Evolutionary conservation across 1,139 yeast genomes (phyloP).

Genomic region (Saccharomyces hybrid): DNA sequence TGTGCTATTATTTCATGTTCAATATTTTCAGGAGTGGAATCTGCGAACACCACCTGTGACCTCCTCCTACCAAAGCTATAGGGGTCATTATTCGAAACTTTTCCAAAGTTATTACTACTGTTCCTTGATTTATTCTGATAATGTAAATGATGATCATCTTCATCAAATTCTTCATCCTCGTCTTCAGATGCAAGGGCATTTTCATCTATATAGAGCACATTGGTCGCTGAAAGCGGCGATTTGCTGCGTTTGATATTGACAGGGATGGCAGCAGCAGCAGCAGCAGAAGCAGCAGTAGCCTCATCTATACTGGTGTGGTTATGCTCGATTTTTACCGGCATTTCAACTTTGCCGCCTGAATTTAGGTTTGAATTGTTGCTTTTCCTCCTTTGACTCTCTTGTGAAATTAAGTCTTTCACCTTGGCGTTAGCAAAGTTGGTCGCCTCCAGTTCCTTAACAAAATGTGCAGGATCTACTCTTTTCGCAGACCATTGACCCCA

Average conservation of each 20-base stretch:
- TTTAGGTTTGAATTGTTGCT: conserved; percentile 37
- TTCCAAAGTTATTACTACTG: conserved; percentile 4
- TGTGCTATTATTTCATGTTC: conserved; percentile 33
- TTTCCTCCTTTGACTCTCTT: conserved; percentile 19
- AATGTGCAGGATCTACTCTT: conserved; percentile 43
- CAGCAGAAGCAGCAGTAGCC: conserved; percentile 1
- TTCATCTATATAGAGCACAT: conserved; percentile 35
- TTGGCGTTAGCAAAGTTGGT: conserved; percentile 31
- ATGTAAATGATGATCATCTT: not conserved
- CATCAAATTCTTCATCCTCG: conserved; percentile 20
- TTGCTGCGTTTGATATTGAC: not conserved
- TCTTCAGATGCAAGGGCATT: conserved; percentile 37
- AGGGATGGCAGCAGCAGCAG: conserved; percentile 5
- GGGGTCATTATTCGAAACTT: not conserved
- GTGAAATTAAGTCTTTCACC: conserved; percentile 32
- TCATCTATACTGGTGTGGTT: not conserved
- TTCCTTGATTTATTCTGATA: conserved; percentile 28
- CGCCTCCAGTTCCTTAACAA: conserved; percentile 35
- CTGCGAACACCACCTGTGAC: conserved; percentile 24
- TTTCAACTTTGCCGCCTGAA: conserved; percentile 11
- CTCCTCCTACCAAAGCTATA: conserved; percentile 15
- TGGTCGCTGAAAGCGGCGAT: conserved; percentile 7
- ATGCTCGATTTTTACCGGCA: not conserved
- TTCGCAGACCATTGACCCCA: conserved; percentile 98
- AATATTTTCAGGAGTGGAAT: conserved; percentile 14